These are phyloP conservation scores for Hymenoscyphus infarciens DNA, from an alignment of 2,329 filamentous ascomycete species.

Conservation along the genomic window DNA sequence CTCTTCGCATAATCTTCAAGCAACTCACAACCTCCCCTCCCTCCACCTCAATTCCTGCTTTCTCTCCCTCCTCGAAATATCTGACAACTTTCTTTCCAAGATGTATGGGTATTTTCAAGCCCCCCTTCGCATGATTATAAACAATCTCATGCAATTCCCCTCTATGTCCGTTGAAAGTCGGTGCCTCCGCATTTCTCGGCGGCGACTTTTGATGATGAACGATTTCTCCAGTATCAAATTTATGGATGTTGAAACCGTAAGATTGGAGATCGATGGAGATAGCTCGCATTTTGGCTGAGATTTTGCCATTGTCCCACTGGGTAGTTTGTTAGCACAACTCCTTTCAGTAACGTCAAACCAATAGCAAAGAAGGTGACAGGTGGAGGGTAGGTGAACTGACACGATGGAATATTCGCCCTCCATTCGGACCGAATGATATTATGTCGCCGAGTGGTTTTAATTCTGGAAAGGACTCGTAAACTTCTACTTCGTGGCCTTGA, in stretches of 20 bases:
- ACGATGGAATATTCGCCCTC: conserved; percentile 53
- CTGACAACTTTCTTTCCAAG: conserved; percentile 47
- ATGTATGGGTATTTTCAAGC: conserved; percentile 49
- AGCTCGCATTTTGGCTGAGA: conserved; percentile 31
- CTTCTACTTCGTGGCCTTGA: conserved; percentile 51
- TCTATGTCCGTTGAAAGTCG: conserved; percentile 45
- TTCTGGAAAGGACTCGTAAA: conserved; percentile 46
- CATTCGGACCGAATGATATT: conserved; percentile 54
- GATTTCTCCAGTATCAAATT: conserved; percentile 32
- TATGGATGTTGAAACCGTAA: conserved; percentile 49
- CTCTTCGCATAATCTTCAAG: not conserved
- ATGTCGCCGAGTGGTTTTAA: conserved; percentile 46
- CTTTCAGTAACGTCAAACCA: no score
- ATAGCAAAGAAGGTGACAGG: not conserved
- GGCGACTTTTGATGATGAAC: conserved; percentile 42
- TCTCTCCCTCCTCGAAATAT: conserved; percentile 47
- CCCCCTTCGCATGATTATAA: conserved; percentile 46
- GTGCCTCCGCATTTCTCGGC: conserved; percentile 30
- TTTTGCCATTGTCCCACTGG: conserved; percentile 45
- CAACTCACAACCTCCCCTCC: conserved; percentile 30
- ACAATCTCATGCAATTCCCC: conserved; percentile 53
- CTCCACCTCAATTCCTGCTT: conserved; percentile 44
- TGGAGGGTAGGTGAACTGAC: not conserved
- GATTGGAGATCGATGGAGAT: conserved; percentile 27
- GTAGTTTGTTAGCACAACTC: not conserved